Percentiles rank a stretch among this genome's conserved stretches.
Conservation (phyloP, 305 asterid genomes). For the Rubia peregrina region DNA sequence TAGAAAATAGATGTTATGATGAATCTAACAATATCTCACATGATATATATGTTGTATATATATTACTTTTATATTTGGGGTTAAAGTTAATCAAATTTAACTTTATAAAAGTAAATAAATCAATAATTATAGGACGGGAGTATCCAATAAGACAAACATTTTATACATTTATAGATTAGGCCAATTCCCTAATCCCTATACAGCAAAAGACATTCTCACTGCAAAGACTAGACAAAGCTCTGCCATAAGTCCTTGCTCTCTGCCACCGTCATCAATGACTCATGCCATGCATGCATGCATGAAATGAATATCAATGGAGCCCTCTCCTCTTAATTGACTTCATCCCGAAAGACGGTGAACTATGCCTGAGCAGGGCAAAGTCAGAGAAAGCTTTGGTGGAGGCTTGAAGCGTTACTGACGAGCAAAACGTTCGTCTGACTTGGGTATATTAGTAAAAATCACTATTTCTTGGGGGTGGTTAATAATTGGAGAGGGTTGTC, state of each 20-base stretch:
- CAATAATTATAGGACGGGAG: no score
- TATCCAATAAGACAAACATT: background rate
- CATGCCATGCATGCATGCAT: constrained; percentile 4
- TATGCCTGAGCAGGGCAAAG: no score
- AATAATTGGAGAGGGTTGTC: background rate
- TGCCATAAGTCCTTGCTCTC: constrained; percentile 10
- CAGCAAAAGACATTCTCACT: constrained; percentile 22
- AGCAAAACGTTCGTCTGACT: no score
- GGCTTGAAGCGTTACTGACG: no score
- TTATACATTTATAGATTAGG: background rate
- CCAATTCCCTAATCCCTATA: constrained; percentile 4
- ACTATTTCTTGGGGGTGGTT: background rate
- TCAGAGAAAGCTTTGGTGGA: no score
- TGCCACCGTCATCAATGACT: constrained; percentile 9
- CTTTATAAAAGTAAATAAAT: no score
- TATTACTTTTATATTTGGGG: no score
- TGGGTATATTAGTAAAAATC: background rate
- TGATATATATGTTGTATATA: no score
- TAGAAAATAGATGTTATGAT: no score
- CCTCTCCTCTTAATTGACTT: background rate
- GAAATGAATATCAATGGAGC: constrained; percentile 20
- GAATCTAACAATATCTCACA: no score
- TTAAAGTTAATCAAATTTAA: no score
- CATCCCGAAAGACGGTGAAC: background rate
- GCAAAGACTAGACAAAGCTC: constrained; percentile 8